Evolutionary conservation across 2,329 filamentous ascomycete genomes (phyloP).

Genomic region (Sarocladium oryzae): DNA sequence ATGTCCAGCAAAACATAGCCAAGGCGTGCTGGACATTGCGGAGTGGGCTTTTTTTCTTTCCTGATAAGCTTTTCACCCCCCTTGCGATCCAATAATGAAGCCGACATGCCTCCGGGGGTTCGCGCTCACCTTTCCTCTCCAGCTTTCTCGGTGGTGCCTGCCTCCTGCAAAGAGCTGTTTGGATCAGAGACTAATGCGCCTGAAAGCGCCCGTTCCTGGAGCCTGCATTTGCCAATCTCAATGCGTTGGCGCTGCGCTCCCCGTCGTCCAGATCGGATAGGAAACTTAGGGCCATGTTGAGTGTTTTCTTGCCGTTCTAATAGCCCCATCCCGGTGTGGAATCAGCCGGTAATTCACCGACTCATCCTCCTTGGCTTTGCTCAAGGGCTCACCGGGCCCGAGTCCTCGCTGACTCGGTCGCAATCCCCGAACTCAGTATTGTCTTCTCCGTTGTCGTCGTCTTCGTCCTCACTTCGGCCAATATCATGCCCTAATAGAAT

Average conservation of each 20-base stretch:
- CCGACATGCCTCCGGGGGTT: not conserved
- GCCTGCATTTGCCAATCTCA: not conserved
- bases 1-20: not conserved
- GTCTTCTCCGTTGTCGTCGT: constrained; percentile 15
- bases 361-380: not conserved
- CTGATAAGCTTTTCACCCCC: constrained; percentile 3
- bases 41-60: not conserved
- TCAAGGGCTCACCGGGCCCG: constrained; percentile 3
- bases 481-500: constrained; percentile 45
- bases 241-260: not conserved
- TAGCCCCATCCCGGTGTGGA: constrained; percentile 5
- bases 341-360: constrained; percentile 7
- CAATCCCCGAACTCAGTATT: not conserved
- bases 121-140: not conserved
- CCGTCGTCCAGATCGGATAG: too few relatives aligned
- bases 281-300: too few relatives aligned
- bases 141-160: too few relatives aligned
- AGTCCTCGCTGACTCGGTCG: constrained; percentile 4
- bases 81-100: constrained; percentile 5
- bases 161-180: too few relatives aligned
- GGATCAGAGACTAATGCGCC: not conserved
- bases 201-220: not conserved
- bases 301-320: not conserved
- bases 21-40: not conserved
- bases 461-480: constrained; percentile 31